These are phyloP conservation scores for Amoebophrya sp. DNA, from an alignment of 169 alveolate genomes.

Conservation along the genomic window DNA sequence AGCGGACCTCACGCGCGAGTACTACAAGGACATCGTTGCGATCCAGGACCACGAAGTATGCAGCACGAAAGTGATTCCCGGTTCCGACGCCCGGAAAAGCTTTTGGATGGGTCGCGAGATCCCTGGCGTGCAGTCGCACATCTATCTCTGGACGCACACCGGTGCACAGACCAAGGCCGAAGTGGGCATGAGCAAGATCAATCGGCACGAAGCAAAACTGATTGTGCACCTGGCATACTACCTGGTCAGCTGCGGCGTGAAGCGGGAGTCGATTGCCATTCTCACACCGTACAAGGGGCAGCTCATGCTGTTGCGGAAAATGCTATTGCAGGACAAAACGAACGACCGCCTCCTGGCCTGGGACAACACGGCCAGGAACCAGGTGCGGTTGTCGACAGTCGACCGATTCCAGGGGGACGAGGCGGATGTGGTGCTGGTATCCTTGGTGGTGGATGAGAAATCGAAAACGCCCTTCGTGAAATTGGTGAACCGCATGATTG, in stretches of 20 bases:
- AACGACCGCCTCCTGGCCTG: not conserved
- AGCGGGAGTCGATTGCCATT: slow-evolving; percentile 32
- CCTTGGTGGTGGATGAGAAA: slow-evolving; percentile 37
- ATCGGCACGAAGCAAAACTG: slow-evolving; percentile 38
- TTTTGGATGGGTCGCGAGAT: slow-evolving; percentile 36
- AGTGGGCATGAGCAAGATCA: slow-evolving; percentile 32
- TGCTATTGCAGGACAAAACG: slow-evolving; percentile 32
- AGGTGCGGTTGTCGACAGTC: slow-evolving; percentile 40
- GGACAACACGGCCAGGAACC: not conserved
- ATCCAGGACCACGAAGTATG: slow-evolving; percentile 37
- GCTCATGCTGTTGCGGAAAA: slow-evolving; percentile 34
- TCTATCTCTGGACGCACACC: slow-evolving; percentile 39
- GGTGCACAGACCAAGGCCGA: slow-evolving; percentile 36
- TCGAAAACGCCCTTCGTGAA: slow-evolving; percentile 34
- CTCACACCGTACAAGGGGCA: slow-evolving; percentile 48
- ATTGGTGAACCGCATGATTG: slow-evolving; percentile 38
- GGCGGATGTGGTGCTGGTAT: slow-evolving; percentile 37
- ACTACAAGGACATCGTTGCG: slow-evolving; percentile 29
- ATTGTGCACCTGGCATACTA: slow-evolving; percentile 36
- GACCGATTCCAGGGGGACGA: slow-evolving; percentile 48
- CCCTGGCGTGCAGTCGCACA: slow-evolving; percentile 36
- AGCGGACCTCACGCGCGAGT: slow-evolving; percentile 38
- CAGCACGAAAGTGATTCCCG: slow-evolving; percentile 30
- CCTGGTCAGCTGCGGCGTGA: slow-evolving; percentile 38
- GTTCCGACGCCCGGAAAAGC: slow-evolving; percentile 21